phyloP scores from a whole-genome alignment of 1,139 yeast genomes.

The Keqinozyma sinolaborantium region DNA sequence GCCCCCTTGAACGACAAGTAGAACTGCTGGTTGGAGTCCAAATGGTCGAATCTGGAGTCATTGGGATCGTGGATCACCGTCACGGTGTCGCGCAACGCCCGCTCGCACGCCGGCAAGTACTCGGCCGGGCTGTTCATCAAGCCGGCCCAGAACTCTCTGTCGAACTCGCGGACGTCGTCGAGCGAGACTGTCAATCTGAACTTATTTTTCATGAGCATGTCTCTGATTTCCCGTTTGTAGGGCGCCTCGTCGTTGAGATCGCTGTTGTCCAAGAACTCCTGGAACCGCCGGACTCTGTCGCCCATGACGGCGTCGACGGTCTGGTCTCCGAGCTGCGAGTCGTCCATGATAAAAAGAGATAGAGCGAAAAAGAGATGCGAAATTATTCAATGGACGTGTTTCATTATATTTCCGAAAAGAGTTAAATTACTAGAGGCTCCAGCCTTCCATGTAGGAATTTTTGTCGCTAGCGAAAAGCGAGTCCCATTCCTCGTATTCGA shows the following conservation, averaged over 20 bases:
- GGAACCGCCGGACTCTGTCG: conserved; percentile 85
- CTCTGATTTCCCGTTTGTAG: conserved; percentile 66
- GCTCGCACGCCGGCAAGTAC: conserved; percentile 83
- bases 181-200: conserved; percentile 72
- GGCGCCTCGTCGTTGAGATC: conserved; percentile 43
- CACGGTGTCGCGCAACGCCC: conserved; percentile 81
- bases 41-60: conserved; percentile 43
- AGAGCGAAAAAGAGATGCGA: conserved; percentile 4
- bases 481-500: conserved; percentile 69
- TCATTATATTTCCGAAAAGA: conserved; percentile 26
- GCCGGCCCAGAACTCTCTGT: conserved; percentile 76
- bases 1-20: conserved; percentile 87
- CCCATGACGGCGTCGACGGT: conserved; percentile 53
- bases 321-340: conserved; percentile 20
- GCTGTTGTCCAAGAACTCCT: conserved; percentile 72
- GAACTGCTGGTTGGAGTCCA: conserved; percentile 64
- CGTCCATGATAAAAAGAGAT: too few species aligned
- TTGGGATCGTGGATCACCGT: conserved; percentile 60
- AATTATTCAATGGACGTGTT: conserved; percentile 22
- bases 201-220: conserved; percentile 64
- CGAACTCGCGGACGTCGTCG: conserved; percentile 87
- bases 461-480: conserved; percentile 23
- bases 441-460: conserved; percentile 21
- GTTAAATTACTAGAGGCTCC: conserved; percentile 25
- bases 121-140: conserved; percentile 76